Evolutionary conservation across 345 rosid genomes (phyloP).

Genomic region (Trapa bicornis): DNA sequence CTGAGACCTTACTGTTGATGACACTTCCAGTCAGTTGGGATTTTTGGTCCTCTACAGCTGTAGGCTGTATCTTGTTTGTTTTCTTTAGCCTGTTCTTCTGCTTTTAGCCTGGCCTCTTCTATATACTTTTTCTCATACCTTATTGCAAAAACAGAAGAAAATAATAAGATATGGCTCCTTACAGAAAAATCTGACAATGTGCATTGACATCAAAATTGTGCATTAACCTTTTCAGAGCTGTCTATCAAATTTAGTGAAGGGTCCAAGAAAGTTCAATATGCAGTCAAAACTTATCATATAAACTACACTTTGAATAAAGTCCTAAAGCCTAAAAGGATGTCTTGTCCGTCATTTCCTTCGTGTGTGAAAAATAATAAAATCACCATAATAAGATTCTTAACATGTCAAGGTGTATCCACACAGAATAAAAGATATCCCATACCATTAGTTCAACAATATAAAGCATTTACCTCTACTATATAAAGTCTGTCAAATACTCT

Average conservation of each 20-base stretch:
- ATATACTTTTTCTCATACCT: constrained; percentile 60
- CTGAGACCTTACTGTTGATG: constrained; percentile 32
- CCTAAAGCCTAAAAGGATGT: background rate
- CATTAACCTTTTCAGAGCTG: background rate
- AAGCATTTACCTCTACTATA: too few species aligned
- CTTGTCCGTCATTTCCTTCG: background rate
- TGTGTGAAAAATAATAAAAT: background rate
- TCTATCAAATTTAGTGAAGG: background rate
- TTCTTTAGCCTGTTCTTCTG: constrained; percentile 36
- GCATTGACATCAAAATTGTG: background rate
- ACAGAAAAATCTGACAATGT: background rate
- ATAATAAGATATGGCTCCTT: background rate
- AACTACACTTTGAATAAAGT: background rate
- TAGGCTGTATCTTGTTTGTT: constrained; percentile 32
- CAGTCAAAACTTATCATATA: background rate
- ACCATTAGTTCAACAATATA: too few species aligned
- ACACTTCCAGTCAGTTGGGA: constrained; percentile 29
- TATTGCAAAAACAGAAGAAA: constrained; percentile 7
- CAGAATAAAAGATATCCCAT: background rate
- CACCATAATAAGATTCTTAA: too few species aligned
- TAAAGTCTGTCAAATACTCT: too few species aligned
- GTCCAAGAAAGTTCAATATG: background rate
- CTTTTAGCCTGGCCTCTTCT: constrained; percentile 63
- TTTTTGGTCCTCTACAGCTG: constrained; percentile 21
- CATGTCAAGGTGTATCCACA: background rate